Evolutionary conservation across 805 yeast genomes (phyloP), one percentile per base, ranked within the genome.

Genomic region (Torulaspora gathmanii): DNA sequence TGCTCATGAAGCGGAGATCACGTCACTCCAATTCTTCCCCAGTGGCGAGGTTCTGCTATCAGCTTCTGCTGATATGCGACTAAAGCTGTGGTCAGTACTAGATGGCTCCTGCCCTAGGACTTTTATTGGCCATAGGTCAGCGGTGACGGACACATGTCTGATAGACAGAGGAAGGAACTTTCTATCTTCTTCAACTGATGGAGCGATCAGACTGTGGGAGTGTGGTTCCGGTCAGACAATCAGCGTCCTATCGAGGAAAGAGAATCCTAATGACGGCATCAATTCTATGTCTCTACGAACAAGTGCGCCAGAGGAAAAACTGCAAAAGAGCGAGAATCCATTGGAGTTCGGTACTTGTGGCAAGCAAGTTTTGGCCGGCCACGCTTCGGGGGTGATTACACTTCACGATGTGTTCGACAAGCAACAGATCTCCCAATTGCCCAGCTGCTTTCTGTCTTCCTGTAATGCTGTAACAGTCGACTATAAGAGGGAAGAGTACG

Each of bases 131-230:
- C 90, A 82, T 49, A 72, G 57, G 20, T 62, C 62, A 2, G 63
- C 71, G 11, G 67, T 82, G 10, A 74, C 78, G 2, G 82, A 71
- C 50, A 48, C 77, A 2, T 71, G 63, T 2, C 54, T 82, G 49
- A 65, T 85, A 15, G 89, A 80, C 0, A 65, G 76, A 13, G 95
- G 95, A 1, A 66, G 91, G 33, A 84, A 85, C 56, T 68, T 86
- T 47, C 50, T 83, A 15, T 73, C 83, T 5, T 67, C 80, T 9
- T 72, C 79, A 5, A 41, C 50, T 4, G 86, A 79, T 58, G 86
- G 86, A 0, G 56, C 75, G 0, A 68, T 82, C 1, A 70, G 66
- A 34, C 56, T 86, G 29, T 85, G 89, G 90, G 91, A 84, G 54
- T 77, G 87, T 59, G 82, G 85, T 0, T 56, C 73, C 1, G 87